These are phyloP conservation scores for Orbilia quercus DNA, from an alignment of 2,329 filamentous ascomycete species.

Conservation along the genomic window DNA sequence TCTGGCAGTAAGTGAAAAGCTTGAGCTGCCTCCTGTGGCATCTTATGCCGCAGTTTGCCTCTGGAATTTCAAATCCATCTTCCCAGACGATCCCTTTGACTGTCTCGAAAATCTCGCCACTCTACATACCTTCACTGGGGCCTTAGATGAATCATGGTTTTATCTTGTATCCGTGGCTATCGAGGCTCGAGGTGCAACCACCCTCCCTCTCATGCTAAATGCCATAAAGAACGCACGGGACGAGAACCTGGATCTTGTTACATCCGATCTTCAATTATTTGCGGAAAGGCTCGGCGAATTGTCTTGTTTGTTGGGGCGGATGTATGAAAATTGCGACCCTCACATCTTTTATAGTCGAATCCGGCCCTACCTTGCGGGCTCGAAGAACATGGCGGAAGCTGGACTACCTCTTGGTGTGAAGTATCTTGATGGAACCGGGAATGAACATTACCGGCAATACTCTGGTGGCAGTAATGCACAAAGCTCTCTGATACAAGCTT, in stretches of 20 bases:
- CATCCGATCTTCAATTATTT: constrained; percentile 79
- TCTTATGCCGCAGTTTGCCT: constrained; percentile 91
- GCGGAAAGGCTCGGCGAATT: constrained; percentile 90
- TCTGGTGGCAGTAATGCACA: constrained; percentile 93
- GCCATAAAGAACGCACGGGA: constrained; percentile 83
- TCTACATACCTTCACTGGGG: constrained; percentile 90
- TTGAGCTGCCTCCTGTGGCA: constrained; percentile 90
- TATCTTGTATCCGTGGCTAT: constrained; percentile 96
- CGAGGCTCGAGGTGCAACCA: constrained; percentile 87
- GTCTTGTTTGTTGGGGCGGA: constrained; percentile 79
- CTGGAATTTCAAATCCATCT: constrained; percentile 97
- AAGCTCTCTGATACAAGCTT: constrained; percentile 96
- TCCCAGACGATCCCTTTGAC: constrained; percentile 82
- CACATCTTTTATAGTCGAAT: constrained; percentile 96
- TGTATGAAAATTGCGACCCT: constrained; percentile 96
- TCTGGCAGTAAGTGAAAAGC: constrained; percentile 76
- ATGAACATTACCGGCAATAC: constrained; percentile 80
- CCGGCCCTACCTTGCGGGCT: constrained; percentile 92
- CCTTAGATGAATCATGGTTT: constrained; percentile 98
- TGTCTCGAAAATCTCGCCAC: constrained; percentile 88
- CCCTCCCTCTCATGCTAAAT: constrained; percentile 86
- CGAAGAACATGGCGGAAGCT: constrained; percentile 97
- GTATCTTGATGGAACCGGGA: constrained; percentile 82
- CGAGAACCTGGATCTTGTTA: constrained; percentile 77
- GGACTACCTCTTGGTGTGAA: constrained; percentile 87